Evolutionary conservation across 2,329 filamentous ascomycete genomes (phyloP).

Genomic region (Diplodia mutila): DNA sequence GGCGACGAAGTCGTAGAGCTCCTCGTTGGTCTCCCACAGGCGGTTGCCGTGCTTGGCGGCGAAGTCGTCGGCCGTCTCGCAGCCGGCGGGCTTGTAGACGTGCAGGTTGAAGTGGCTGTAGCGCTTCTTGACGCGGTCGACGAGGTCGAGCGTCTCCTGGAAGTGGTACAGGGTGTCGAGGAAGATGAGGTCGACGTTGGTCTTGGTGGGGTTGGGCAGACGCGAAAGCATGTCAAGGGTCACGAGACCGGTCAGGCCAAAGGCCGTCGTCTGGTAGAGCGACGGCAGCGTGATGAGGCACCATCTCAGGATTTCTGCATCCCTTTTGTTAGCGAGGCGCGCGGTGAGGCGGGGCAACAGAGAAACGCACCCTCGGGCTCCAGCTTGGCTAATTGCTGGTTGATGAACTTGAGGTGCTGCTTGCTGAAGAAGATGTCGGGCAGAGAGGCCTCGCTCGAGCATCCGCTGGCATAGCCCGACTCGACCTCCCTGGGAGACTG

Average conservation of each 20-base stretch:
- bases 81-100: slow-evolving; percentile 83
- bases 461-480: slow-evolving; percentile 81
- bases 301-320: slow-evolving; percentile 82
- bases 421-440: slow-evolving; percentile 84
- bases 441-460: slow-evolving; percentile 64
- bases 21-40: slow-evolving; percentile 82
- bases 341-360: slow-evolving; percentile 27
- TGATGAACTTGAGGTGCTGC: slow-evolving; percentile 86
- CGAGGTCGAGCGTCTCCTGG: slow-evolving; percentile 54
- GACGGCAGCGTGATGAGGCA: slow-evolving; percentile 87
- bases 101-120: slow-evolving; percentile 84
- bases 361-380: slow-evolving; percentile 68
- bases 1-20: slow-evolving; percentile 94
- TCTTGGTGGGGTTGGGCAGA: slow-evolving; percentile 64
- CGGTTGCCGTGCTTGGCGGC: slow-evolving; percentile 78
- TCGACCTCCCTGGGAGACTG: slow-evolving; percentile 58
- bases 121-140: slow-evolving; percentile 70
- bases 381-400: slow-evolving; percentile 84
- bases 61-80: slow-evolving; percentile 75
- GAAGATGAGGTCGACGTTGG: slow-evolving; percentile 57
- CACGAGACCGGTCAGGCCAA: slow-evolving; percentile 56
- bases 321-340: slow-evolving; percentile 33
- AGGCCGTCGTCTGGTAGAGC: slow-evolving; percentile 65
- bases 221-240: slow-evolving; percentile 72
- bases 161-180: slow-evolving; percentile 60